Percentiles rank a stretch among this genome's conserved stretches.
phyloP scores from a whole-genome alignment of 1,139 yeast species.

The Magnusiomyces magnusii region DNA sequence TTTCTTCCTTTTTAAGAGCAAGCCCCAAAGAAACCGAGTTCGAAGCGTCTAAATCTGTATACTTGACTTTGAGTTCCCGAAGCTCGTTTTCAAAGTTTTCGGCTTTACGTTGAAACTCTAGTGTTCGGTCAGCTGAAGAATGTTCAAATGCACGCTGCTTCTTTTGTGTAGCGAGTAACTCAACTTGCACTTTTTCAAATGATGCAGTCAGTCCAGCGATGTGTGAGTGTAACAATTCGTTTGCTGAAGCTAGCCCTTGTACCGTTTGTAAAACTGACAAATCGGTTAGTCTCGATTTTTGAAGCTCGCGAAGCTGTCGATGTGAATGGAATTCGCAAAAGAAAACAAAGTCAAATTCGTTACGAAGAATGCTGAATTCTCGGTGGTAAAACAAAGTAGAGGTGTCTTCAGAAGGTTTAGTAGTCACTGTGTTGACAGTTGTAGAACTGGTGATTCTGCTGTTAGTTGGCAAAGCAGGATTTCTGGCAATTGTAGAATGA shows the following conservation, averaged over 20 bases:
- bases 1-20: constrained; percentile 15
- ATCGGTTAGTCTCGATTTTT: constrained; percentile 2
- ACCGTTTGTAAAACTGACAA: constrained; percentile 31
- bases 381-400: constrained; percentile 44
- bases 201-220: neutral
- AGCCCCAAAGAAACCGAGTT: constrained; percentile 15
- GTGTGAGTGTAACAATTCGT: constrained; percentile 25
- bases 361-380: constrained; percentile 49
- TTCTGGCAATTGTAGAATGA: neutral
- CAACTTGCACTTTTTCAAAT: constrained; percentile 10
- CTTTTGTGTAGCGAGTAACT: constrained; percentile 24
- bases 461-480: neutral
- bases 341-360: constrained; percentile 56
- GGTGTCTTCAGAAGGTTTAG: constrained; percentile 6
- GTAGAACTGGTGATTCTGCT: neutral
- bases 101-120: constrained; percentile 7
- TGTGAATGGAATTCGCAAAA: constrained; percentile 49
- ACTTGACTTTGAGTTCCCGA: constrained; percentile 19
- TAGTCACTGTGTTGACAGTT: no score
- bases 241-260: constrained; percentile 35
- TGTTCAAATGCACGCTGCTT: constrained; percentile 13
- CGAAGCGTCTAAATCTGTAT: constrained; percentile 22
- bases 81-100: constrained; percentile 25
- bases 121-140: neutral
- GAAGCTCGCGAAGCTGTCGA: constrained; percentile 30